Conservation (phyloP, 768 basidiomycete genomes). For the Collybiopsis luxurians region DNA sequence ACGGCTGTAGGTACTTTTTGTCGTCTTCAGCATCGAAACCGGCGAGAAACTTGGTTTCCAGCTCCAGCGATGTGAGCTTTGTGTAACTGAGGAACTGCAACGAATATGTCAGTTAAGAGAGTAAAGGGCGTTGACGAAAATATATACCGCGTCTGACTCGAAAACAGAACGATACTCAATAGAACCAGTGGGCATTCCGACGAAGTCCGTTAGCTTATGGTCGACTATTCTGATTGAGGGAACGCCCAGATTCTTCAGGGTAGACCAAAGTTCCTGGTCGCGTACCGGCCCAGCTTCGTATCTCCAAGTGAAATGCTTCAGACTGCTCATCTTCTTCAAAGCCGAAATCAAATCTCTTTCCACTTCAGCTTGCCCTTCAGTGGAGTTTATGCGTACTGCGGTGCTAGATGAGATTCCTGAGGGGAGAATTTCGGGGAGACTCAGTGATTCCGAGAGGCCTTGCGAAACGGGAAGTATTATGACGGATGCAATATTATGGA, state of each 20-base stretch:
- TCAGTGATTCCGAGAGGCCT: not conserved
- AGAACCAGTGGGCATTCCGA: not conserved
- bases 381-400: not conserved
- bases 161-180: not conserved
- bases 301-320: slow-evolving; percentile 6
- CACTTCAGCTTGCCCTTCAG: not conserved
- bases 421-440: not conserved
- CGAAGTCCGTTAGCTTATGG: not conserved
- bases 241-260: not conserved
- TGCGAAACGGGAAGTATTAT: not conserved
- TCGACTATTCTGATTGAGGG: not conserved
- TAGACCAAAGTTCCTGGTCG: not conserved
- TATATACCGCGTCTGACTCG: not conserved
- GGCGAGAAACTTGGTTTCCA: not conserved
- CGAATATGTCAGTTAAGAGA: not conserved
- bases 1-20: not conserved
- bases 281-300: not conserved
- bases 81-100: not conserved
- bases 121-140: not conserved
- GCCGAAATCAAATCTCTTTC: not conserved
- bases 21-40: not conserved
- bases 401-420: not conserved
- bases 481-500: too few species aligned
- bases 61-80: not conserved
- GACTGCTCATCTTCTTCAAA: not conserved